A percentile compares a stretch with the other conserved stretches of the same genome.
Evolutionary conservation across 352 stramenopile species (phyloP).

Genomic region (Plasmopara viticola): DNA sequence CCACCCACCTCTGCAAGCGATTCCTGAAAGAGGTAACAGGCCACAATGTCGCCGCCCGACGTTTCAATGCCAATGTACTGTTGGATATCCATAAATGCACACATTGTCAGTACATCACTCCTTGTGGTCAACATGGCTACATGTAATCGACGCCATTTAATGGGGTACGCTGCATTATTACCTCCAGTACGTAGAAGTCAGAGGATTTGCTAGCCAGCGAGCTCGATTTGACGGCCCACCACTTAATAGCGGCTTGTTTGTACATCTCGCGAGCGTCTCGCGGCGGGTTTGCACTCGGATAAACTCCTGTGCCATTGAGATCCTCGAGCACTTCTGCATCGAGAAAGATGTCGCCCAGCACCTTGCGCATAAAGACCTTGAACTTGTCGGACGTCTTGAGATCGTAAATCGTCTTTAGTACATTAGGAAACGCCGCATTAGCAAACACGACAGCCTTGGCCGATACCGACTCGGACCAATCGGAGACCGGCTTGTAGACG

Average conservation of each 20-base stretch:
- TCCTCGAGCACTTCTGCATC: slow-evolving; percentile 82
- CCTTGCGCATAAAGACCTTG: slow-evolving; percentile 78
- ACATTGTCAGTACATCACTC: slow-evolving; percentile 21
- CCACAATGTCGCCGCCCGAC: slow-evolving; percentile 63
- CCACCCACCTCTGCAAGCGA: slow-evolving; percentile 74
- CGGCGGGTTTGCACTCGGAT: slow-evolving; percentile 61
- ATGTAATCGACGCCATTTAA: background rate
- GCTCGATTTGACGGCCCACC: slow-evolving; percentile 83
- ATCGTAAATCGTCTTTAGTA: slow-evolving; percentile 83
- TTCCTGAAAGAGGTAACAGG: slow-evolving; percentile 83
- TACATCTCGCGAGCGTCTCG: slow-evolving; percentile 68
- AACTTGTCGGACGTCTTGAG: slow-evolving; percentile 81
- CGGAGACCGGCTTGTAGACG: slow-evolving; percentile 78
- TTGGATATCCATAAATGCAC: slow-evolving; percentile 6
- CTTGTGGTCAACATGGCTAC: slow-evolving; percentile 7
- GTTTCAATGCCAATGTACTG: slow-evolving; percentile 83
- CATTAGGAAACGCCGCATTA: slow-evolving; percentile 69
- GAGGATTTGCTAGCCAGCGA: slow-evolving; percentile 72
- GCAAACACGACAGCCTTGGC: slow-evolving; percentile 74
- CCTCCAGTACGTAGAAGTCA: slow-evolving; percentile 82
- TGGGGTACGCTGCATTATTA: slow-evolving; percentile 5
- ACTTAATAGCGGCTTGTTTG: slow-evolving; percentile 86
- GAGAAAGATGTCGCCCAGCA: slow-evolving; percentile 74
- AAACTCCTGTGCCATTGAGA: slow-evolving; percentile 73
- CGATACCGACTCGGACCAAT: slow-evolving; percentile 84